Base-by-base conservation (phyloP, 306 rosid species). In the Quercus gilva region DNA sequence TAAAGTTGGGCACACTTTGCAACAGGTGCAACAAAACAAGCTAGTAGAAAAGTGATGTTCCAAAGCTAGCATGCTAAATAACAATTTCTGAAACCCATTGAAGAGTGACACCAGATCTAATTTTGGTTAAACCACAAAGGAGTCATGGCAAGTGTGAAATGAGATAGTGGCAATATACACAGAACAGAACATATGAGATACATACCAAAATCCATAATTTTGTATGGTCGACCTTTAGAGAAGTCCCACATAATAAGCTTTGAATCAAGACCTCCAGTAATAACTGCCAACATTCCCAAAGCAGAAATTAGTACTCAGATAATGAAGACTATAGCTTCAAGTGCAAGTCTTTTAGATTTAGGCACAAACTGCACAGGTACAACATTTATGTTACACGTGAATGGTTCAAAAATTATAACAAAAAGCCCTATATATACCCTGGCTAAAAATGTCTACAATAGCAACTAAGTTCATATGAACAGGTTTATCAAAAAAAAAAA, bases 201-300 rank as follows among this genome's bases (percentile, higher is more conserved):
- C 60, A 72, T 85, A 90, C 97, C 94, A 71, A 94, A 91, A 83
- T 94, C 90, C 73, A 90, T 59, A 63, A 85, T 86, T 83, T 90
- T 88, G 69, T 60, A 67, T 14, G 97, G 92, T 17, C 91, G 97
- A 25, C 97, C 98, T 84, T 87, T 91, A 80, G 97, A 92, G 83
- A 92, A 94, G 87, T 94, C 97, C 98, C 98, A 94, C 85, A 89
- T 83, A 57, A 92, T 86, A 74, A 94, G 94, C 78, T 86, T 86
- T 49, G 97, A 89, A 84, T 94, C 98, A 43, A 94, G 97, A 77
- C 98, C 98, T 82, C 98, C 98, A 60, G 91, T 92, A 71, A 94
- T 83, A 78, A 94, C 98, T 94, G 87, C 69, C n/a, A 35, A 57
- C n/a, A 64, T 60, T 79, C 20, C 71, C 63, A 80, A 64, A 37